Evolutionary conservation across 495 filamentous ascomycete genomes (phyloP).

Genomic region (Podospora australis): DNA sequence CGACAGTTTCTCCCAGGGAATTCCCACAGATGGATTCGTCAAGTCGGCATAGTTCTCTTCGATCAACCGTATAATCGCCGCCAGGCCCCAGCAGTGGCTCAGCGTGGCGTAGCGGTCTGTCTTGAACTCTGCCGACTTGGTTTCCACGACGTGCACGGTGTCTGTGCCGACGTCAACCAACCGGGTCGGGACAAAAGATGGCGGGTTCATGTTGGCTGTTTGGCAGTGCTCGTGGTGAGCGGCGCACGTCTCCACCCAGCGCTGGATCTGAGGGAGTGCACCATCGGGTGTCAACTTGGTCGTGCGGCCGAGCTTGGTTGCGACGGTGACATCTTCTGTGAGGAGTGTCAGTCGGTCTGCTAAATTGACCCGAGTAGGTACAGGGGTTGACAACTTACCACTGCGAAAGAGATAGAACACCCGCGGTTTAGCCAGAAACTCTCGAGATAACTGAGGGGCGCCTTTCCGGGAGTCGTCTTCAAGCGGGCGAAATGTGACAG

Average conservation of each 20-base stretch:
- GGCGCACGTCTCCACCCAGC: neutral
- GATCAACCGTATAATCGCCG: neutral
- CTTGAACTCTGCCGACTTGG: neutral
- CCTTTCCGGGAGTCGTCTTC: neutral
- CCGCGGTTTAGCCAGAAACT: neutral
- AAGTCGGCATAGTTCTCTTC: neutral
- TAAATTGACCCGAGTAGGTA: neutral
- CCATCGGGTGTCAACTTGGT: neutral
- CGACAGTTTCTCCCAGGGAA: neutral
- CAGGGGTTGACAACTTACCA: neutral
- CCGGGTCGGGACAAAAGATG: neutral
- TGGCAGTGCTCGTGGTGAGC: neutral
- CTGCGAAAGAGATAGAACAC: neutral
- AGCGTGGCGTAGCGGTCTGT: neutral
- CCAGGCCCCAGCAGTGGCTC: neutral
- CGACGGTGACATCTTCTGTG: neutral
- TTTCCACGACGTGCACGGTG: neutral
- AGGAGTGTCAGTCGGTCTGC: no score
- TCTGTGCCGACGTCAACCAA: neutral
- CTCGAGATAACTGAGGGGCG: neutral
- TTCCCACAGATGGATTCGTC: neutral
- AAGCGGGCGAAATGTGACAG: neutral
- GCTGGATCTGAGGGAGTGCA: neutral
- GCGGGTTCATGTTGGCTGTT: neutral
- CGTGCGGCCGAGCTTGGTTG: neutral